phyloP scores from a whole-genome alignment of 2,329 filamentous ascomycete genomes.

The Hymenoscyphus occultus region DNA sequence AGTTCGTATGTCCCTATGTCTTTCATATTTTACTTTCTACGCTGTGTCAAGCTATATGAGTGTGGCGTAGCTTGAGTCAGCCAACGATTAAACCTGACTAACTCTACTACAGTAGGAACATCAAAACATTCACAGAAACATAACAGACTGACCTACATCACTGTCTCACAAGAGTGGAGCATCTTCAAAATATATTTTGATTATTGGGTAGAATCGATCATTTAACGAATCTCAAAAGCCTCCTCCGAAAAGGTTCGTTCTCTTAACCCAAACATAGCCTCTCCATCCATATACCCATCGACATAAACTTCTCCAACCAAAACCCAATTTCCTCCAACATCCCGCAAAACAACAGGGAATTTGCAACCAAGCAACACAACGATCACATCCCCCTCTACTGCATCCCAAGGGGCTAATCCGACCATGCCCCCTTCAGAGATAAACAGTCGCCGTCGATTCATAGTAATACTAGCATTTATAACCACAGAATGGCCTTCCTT shows the following conservation, averaged over 20 bases:
- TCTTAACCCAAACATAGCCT: slow-evolving; percentile 23
- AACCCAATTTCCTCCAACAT: slow-evolving; percentile 14
- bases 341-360: slow-evolving; percentile 30
- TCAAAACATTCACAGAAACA: neutral
- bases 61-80: too few relatives aligned
- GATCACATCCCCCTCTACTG: slow-evolving; percentile 25
- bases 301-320: slow-evolving; percentile 33
- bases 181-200: neutral
- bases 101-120: neutral
- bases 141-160: neutral
- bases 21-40: too few relatives aligned
- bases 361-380: slow-evolving; percentile 30
- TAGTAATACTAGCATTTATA: slow-evolving; percentile 24
- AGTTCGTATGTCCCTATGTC: too few relatives aligned
- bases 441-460: slow-evolving; percentile 29
- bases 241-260: slow-evolving; percentile 14
- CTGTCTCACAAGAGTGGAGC: neutral
- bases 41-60: too few relatives aligned
- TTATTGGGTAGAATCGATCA: neutral
- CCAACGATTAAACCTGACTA: too few relatives aligned
- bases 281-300: slow-evolving; percentile 31
- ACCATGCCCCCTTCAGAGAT: slow-evolving; percentile 16
- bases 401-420: slow-evolving; percentile 25
- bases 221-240: slow-evolving; percentile 29
- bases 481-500: slow-evolving; percentile 21